phyloP scores from a whole-genome alignment of 805 yeast genomes.

The Saccharomycopsis sp. region DNA sequence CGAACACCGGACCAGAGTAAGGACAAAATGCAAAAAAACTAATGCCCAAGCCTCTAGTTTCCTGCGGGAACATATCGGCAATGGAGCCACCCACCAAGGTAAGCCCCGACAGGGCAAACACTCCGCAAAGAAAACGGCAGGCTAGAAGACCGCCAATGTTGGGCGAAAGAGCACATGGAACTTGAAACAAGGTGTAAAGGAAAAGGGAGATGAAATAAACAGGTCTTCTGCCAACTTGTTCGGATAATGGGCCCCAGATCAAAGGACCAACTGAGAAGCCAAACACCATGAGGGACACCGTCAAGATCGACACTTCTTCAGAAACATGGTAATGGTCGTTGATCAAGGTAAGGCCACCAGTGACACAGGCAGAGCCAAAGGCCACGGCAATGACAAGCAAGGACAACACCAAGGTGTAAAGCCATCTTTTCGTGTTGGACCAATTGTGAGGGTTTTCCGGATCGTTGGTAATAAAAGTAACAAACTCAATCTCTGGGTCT shows the following conservation, averaged over 20 bases:
- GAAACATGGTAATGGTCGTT: conserved; percentile 60
- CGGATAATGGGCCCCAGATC: conserved; percentile 83
- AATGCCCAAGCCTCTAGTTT: conserved; percentile 79
- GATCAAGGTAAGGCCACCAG: conserved; percentile 73
- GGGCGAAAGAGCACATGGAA: conserved; percentile 79
- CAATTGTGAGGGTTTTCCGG: conserved; percentile 91
- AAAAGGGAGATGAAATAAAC: conserved; percentile 72
- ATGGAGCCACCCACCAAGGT: conserved; percentile 86
- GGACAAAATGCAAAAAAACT: conserved; percentile 90
- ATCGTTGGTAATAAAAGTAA: conserved; percentile 69
- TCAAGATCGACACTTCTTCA: conserved; percentile 65
- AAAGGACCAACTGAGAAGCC: conserved; percentile 86
- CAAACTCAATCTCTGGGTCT: conserved; percentile 58
- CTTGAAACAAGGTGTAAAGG: conserved; percentile 69
- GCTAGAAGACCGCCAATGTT: conserved; percentile 75
- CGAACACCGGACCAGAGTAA: conserved; percentile 86
- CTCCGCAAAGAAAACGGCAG: conserved; percentile 82
- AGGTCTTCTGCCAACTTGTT: conserved; percentile 76
- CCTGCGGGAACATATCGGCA: conserved; percentile 79
- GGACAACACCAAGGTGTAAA: conserved; percentile 60
- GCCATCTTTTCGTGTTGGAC: conserved; percentile 48
- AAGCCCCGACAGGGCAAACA: conserved; percentile 73
- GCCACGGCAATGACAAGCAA: conserved; percentile 80
- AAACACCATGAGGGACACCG: conserved; percentile 80
- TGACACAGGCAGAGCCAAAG: conserved; percentile 84